Evolutionary conservation across 768 basidiomycete genomes (phyloP), one percentile per base, ranked within the genome.

Genomic region (Dacryopinax primogenitus): DNA sequence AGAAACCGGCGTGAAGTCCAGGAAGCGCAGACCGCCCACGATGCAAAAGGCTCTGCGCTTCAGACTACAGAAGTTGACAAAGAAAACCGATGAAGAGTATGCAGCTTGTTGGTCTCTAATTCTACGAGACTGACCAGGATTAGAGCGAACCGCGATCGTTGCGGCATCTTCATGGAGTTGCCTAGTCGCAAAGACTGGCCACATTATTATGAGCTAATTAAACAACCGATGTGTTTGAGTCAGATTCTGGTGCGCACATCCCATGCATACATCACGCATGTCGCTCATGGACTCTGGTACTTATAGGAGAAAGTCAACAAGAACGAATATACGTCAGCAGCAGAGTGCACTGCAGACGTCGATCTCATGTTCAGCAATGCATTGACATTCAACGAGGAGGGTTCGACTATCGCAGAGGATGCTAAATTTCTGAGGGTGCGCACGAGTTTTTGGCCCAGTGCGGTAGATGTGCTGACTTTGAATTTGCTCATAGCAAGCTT

Each of bases 291-390:
- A 63, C 67, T 62, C 65, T 44, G 68, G 16, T 28, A 21, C 32
- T 58, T 47, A 32, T 69, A 97, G 93, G 86, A 85, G 83, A 84
- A 83, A 62, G 77, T 95, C 68, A 86, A 90, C 71, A 83, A 83
- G 65, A 88, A 91, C 72, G 86, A 88, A 69, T 97, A 95, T 72
- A 70, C 72, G 23, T 81, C 79, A 1, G 76, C 82, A 3, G 78
- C 81, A 2, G 86, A 87, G 28, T 95, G 94, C 71, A 86, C 87
- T 45, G 83, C 83, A 9, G 94, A 97, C 66, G 87, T 94, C 15
- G 90, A 93, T 70, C 81, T 93, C 41, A 87, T 97, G 28, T 95
- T 93, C 75, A 82, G 84, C 6, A 97, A 97, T 72, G 94, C 92
- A 11, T 79, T 90, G 73, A 76, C 81, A 65, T 97, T 93, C 76